A percentile compares a stretch with the other conserved stretches of the same genome.
These are phyloP conservation scores for Zostera marina DNA, from an alignment of 116 monocot species.

Conservation along the genomic window DNA sequence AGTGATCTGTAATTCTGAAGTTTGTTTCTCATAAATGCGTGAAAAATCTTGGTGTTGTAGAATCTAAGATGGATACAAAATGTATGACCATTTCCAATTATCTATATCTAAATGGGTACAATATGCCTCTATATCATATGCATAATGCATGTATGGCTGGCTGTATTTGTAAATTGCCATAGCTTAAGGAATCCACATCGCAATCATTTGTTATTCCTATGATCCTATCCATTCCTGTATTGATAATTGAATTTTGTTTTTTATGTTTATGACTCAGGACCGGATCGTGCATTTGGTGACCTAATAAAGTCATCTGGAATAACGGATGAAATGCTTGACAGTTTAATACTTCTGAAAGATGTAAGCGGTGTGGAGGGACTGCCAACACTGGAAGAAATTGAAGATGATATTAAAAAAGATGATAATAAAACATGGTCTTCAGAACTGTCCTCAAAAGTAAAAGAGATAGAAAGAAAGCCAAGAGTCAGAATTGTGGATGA, in stretches of 20 bases:
- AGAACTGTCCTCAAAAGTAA: constrained; percentile 50
- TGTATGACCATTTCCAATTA: too few species aligned
- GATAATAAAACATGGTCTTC: constrained; percentile 52
- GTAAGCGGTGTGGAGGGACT: constrained; percentile 62
- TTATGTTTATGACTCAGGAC: constrained; percentile 28
- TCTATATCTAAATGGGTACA: too few species aligned
- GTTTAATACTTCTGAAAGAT: constrained; percentile 83
- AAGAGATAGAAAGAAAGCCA: constrained; percentile 60
- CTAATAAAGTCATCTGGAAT: constrained; percentile 79
- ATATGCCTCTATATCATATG: too few species aligned
- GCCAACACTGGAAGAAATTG: constrained; percentile 71
- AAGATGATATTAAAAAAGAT: constrained; percentile 56
- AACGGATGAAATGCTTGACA: constrained; percentile 90
- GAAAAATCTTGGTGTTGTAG: too few species aligned
- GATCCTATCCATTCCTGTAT: background rate
- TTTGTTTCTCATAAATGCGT: too few species aligned
- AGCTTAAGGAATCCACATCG: too few species aligned
- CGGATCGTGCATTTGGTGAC: constrained; percentile 86
- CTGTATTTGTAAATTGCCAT: too few species aligned
- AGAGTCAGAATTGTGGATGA: constrained; percentile 75
- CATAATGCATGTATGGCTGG: too few species aligned
- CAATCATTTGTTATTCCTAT: background rate
- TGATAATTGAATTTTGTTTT: background rate
- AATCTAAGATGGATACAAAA: too few species aligned
- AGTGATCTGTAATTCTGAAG: too few species aligned